Percentiles rank a stretch among this genome's conserved stretches.
phyloP scores from a whole-genome alignment of 164 flowering plant genomes.

The Annona cherimola region DNA sequence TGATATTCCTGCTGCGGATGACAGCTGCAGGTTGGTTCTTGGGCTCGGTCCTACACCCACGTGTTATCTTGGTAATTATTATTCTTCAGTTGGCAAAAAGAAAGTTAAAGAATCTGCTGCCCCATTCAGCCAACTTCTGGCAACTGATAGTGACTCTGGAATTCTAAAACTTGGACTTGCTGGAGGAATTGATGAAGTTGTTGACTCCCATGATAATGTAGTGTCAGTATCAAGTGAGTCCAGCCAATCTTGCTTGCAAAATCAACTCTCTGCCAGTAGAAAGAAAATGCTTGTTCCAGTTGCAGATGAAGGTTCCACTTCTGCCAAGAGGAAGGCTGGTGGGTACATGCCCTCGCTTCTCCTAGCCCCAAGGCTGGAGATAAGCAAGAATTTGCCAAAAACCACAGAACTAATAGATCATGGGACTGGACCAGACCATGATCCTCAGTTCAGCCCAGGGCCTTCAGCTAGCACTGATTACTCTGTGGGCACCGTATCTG shows the following conservation, averaged over 20 bases:
- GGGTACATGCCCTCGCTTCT: conserved; percentile 85
- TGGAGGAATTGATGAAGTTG: conserved; percentile 27
- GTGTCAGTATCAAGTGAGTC: conserved; percentile 25
- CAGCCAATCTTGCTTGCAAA: conserved; percentile 9
- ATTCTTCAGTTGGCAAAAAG: conserved; percentile 12
- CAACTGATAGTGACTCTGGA: conserved; percentile 38
- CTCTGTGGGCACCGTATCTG: conserved; percentile 39
- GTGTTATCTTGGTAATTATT: conserved; percentile 21
- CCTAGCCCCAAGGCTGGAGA: conserved; percentile 53
- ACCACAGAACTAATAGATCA: conserved; percentile 24
- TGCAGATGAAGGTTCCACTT: conserved; percentile 87
- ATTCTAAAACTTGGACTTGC: conserved; percentile 68
- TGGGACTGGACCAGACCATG: conserved; percentile 19
- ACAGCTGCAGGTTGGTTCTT: conserved; percentile 72
- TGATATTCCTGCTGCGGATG: conserved; percentile 39
- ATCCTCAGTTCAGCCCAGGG: conserved; percentile 29
- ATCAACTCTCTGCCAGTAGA: conserved; percentile 18
- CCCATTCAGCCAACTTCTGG: conserved; percentile 18
- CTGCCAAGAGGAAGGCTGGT: conserved; percentile 73
- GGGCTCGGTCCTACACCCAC: conserved; percentile 81
- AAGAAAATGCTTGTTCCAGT: conserved; percentile 26
- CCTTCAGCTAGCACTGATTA: conserved; percentile 39
- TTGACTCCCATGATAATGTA: conserved; percentile 31
- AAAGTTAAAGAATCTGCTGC: conserved; percentile 29
- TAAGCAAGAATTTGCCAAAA: conserved; percentile 13